These are phyloP conservation scores for Camellia sinensis DNA, from an alignment of 148 eudicot species.

Conservation along the genomic window DNA sequence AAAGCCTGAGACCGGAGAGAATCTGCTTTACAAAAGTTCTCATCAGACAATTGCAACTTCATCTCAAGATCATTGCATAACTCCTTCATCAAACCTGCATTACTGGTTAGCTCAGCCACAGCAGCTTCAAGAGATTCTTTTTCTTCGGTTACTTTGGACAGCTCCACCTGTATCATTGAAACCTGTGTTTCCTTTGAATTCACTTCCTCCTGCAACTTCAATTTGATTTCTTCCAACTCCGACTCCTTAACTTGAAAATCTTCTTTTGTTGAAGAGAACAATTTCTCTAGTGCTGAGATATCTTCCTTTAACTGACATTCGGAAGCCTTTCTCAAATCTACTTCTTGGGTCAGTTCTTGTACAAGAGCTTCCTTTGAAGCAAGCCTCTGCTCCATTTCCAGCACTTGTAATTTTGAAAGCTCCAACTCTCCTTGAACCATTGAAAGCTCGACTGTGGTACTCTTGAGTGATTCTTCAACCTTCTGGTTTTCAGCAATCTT, in stretches of 20 bases:
- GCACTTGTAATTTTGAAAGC: conserved; percentile 31
- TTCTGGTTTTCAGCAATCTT: conserved; percentile 56
- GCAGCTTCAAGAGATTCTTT: conserved; percentile 40
- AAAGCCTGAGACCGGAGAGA: conserved; percentile 40
- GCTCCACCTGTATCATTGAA: conserved; percentile 28
- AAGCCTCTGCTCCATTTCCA: conserved; percentile 33
- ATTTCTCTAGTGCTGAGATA: conserved; percentile 31
- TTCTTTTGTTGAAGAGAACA: conserved; percentile 37
- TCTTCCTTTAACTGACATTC: no score
- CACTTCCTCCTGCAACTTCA: conserved; percentile 45
- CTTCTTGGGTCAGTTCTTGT: conserved; percentile 39
- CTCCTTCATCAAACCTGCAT: conserved; percentile 36
- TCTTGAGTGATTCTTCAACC: conserved; percentile 46
- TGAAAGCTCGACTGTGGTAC: conserved; percentile 37
- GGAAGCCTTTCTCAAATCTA: no score
- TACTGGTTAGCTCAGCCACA: conserved; percentile 39
- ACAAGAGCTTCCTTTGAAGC: conserved; percentile 37
- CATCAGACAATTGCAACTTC: conserved; percentile 45
- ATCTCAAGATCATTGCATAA: conserved; percentile 45
- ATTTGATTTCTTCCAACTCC: conserved; percentile 40
- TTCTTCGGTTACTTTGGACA: conserved; percentile 27
- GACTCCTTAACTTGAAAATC: conserved; percentile 38
- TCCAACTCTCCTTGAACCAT: conserved; percentile 35
- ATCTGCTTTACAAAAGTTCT: conserved; percentile 45
- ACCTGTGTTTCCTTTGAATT: conserved; percentile 32